Conservation (phyloP, 371 early-diverging fungal species). For the Rhizopus sp. region DNA sequence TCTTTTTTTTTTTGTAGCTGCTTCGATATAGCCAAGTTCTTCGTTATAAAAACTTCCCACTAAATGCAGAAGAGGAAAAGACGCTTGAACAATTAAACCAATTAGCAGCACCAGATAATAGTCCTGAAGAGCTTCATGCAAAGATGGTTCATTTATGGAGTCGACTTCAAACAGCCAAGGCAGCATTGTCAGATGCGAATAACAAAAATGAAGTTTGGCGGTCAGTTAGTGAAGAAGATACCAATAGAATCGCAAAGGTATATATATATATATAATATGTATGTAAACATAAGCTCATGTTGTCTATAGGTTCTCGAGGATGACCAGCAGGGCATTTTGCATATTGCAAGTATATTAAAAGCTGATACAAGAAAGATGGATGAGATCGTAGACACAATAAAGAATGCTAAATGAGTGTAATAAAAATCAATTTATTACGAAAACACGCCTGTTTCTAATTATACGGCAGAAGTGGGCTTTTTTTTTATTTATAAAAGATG, state of each 20-base stretch:
- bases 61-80: slow-evolving; percentile 21
- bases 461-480: too few relatives aligned
- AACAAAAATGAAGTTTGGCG: slow-evolving; percentile 23
- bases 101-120: slow-evolving; percentile 10
- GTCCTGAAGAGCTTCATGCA: slow-evolving; percentile 14
- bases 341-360: slow-evolving; percentile 17
- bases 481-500: too few relatives aligned
- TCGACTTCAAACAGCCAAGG: slow-evolving; percentile 21
- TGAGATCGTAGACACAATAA: slow-evolving; percentile 16
- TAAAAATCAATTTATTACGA: background rate
- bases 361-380: slow-evolving; percentile 23
- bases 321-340: slow-evolving; percentile 24
- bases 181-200: slow-evolving; percentile 1
- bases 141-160: slow-evolving; percentile 21
- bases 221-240: slow-evolving; percentile 24
- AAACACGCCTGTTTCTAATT: background rate
- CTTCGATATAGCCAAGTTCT: slow-evolving; percentile 32
- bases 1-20: slow-evolving; percentile 13
- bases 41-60: slow-evolving; percentile 30
- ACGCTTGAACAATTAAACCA: slow-evolving; percentile 14
- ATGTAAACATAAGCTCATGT: background rate
- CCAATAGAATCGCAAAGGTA: slow-evolving; percentile 21
- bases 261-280: background rate
- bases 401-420: slow-evolving; percentile 8
- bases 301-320: slow-evolving; percentile 17